Evolutionary conservation across 106 monocot species (phyloP).

Genomic region (Platanthera guangdongensis): DNA sequence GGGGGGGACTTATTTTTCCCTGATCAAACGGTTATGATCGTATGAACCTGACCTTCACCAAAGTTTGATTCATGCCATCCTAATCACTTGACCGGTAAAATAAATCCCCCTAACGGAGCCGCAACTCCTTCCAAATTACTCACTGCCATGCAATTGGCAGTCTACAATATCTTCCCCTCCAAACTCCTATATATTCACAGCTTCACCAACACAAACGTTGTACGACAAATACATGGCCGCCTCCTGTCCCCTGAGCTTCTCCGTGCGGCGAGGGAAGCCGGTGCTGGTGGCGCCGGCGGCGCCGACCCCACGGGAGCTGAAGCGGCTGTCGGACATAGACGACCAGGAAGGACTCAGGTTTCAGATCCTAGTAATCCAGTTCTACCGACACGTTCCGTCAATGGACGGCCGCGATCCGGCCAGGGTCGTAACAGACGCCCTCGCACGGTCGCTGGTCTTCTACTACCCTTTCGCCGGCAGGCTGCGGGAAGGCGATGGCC

Average conservation of each 20-base stretch:
- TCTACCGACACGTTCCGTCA: conserved; percentile 14
- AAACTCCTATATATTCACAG: background rate
- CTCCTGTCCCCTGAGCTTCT: conserved; percentile 6
- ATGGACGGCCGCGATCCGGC: conserved; percentile 22
- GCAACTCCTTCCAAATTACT: background rate
- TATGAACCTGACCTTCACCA: too few relatives aligned
- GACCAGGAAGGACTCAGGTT: conserved; percentile 41
- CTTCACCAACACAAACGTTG: background rate
- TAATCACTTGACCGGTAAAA: too few relatives aligned
- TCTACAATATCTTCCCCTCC: background rate
- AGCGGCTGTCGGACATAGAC: conserved; percentile 37
- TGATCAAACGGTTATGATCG: too few relatives aligned
- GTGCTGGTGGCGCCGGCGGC: conserved; percentile 25
- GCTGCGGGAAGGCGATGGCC: conserved; percentile 21
- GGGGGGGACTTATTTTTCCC: too few relatives aligned
- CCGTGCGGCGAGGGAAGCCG: conserved; percentile 17
- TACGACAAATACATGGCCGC: background rate
- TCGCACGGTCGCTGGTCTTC: conserved; percentile 37
- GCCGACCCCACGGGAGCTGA: conserved; percentile 31
- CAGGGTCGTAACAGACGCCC: conserved; percentile 33
- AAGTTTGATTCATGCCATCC: too few relatives aligned
- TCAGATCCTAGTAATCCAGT: conserved; percentile 28
- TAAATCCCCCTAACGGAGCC: too few relatives aligned
- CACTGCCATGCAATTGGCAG: background rate
- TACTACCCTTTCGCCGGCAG: conserved; percentile 75